A percentile compares a stretch with the other conserved stretches of the same genome.
Conservation (phyloP, 192 early-diverging fungal genomes). For the Chytriomyces sp. region DNA sequence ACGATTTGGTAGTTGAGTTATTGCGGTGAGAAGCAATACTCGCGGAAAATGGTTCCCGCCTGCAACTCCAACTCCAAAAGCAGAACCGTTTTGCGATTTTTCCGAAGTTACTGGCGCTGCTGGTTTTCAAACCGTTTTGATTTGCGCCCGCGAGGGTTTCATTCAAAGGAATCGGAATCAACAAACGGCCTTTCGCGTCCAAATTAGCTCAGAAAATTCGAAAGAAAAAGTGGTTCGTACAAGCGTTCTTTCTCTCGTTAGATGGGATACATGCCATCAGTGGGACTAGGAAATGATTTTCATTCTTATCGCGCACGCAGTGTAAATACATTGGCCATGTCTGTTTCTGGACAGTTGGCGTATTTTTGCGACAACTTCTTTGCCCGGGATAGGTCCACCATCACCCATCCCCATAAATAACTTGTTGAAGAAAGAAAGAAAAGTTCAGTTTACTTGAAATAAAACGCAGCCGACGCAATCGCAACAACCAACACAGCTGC, state of each 20-base stretch:
- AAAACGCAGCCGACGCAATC: not conserved
- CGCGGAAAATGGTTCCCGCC: conserved; percentile 20
- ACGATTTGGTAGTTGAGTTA: not conserved
- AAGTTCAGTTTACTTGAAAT: no score
- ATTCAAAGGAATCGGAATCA: conserved; percentile 32
- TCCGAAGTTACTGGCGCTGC: not conserved
- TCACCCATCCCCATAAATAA: no score
- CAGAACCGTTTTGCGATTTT: not conserved
- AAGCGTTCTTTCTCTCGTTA: conserved; percentile 74
- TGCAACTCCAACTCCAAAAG: not conserved
- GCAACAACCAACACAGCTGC: not conserved
- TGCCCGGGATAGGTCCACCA: no score
- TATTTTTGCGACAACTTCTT: no score
- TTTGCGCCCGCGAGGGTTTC: not conserved
- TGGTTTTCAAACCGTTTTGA: not conserved
- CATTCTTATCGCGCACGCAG: no score
- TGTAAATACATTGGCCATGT: no score
- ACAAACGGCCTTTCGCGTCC: conserved; percentile 79
- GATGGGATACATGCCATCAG: conserved; percentile 54
- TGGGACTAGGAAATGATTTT: no score
- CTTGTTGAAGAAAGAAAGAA: no score
- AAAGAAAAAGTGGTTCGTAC: conserved; percentile 74
- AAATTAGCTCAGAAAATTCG: conserved; percentile 65
- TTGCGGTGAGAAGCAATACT: not conserved
- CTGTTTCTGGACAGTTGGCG: no score